A percentile compares a stretch with the other conserved stretches of the same genome.
Conservation (phyloP, 192 early-diverging fungal species). For the Piromyces sp. region DNA sequence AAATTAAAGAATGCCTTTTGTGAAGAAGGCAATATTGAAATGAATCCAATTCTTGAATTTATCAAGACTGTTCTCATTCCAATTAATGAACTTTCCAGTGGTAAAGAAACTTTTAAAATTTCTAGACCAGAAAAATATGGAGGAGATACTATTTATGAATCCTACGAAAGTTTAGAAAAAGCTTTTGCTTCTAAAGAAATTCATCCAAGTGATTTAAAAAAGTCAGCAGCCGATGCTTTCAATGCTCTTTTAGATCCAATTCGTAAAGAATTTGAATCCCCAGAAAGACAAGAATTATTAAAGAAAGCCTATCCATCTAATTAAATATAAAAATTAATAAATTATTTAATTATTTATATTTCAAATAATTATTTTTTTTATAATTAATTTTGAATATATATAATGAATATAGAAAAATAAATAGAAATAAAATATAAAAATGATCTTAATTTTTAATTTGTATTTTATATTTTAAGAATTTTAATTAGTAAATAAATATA, state of each 20-base stretch:
- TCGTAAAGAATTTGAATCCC: slow-evolving; percentile 35
- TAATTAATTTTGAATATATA: too few species aligned
- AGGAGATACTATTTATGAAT: slow-evolving; percentile 59
- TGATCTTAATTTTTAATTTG: too few species aligned
- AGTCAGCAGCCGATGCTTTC: slow-evolving; percentile 58
- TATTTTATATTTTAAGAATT: too few species aligned
- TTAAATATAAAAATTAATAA: too few species aligned
- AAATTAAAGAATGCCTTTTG: slow-evolving; percentile 95
- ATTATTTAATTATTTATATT: too few species aligned
- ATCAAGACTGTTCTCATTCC: slow-evolving; percentile 83
- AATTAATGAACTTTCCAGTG: slow-evolving; percentile 36
- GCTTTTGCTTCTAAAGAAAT: slow-evolving; percentile 75
- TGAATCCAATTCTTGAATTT: slow-evolving; percentile 86
- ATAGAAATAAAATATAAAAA: too few species aligned
- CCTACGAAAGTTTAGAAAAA: slow-evolving; percentile 52
- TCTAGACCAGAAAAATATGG: slow-evolving; percentile 77
- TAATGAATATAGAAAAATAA: too few species aligned
- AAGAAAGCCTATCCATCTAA: slow-evolving; percentile 76
- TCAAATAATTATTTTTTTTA: too few species aligned
- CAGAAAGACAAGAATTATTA: slow-evolving; percentile 52
- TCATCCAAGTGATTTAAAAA: slow-evolving; percentile 91
- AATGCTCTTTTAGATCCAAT: slow-evolving; percentile 79
- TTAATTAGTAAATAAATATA: too few species aligned
- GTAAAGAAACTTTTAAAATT: slow-evolving; percentile 24
- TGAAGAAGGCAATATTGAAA: slow-evolving; percentile 78